Evolutionary conservation across 208 protist genomes (phyloP).

Genomic region (Borovskyia barvae): DNA sequence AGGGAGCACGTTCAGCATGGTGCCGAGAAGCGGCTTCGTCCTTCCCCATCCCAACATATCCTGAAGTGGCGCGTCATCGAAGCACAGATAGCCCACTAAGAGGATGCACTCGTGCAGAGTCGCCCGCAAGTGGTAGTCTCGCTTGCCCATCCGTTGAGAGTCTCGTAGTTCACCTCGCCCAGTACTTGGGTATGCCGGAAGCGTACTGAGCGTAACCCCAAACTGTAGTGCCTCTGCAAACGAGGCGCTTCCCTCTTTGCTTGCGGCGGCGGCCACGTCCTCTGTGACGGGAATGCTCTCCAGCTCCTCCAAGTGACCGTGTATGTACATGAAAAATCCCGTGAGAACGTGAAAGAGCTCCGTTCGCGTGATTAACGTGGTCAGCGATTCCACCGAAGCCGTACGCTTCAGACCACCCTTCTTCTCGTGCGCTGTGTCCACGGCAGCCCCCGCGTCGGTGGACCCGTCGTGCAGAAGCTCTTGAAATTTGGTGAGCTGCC

Average conservation of each 20-base stretch:
- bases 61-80: conserved; percentile 70
- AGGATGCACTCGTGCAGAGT: conserved; percentile 82
- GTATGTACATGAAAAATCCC: conserved; percentile 67
- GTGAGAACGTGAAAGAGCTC: conserved; percentile 78
- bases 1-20: conserved; percentile 61
- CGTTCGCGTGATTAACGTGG: conserved; percentile 52
- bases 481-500: conserved; percentile 66
- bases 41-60: conserved; percentile 86
- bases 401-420: conserved; percentile 8
- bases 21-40: conserved; percentile 55
- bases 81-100: conserved; percentile 74
- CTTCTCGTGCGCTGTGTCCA: conserved; percentile 8
- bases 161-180: conserved; percentile 5
- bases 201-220: conserved; percentile 55
- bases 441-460: conserved; percentile 3
- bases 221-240: conserved; percentile 72
- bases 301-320: conserved; percentile 46
- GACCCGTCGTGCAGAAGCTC: conserved; percentile 54
- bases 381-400: background rate
- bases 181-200: conserved; percentile 35
- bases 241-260: conserved; percentile 17
- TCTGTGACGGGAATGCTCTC: conserved; percentile 47
- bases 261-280: conserved; percentile 1
- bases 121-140: conserved; percentile 52
- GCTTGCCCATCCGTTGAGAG: conserved; percentile 19